phyloP scores from a whole-genome alignment of 2,329 filamentous ascomycete species.

The Cercospora nicotianae region DNA sequence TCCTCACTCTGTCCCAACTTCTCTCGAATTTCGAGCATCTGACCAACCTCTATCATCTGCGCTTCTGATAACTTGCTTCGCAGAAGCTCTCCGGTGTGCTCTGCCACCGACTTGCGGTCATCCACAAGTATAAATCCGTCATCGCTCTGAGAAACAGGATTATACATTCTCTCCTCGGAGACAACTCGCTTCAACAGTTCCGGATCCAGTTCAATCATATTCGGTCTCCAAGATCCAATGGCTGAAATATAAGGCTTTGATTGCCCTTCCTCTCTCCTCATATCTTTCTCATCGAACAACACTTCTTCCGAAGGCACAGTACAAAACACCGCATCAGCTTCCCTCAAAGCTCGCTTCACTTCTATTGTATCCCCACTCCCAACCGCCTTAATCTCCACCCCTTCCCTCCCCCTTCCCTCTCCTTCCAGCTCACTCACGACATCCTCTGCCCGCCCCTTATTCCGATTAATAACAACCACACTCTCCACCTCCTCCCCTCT shows the following conservation, averaged over 20 bases:
- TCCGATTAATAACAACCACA: slow-evolving; percentile 35
- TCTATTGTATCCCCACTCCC: slow-evolving; percentile 23
- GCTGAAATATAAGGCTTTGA: slow-evolving; percentile 33
- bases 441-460: slow-evolving; percentile 9
- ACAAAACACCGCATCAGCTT: slow-evolving; percentile 51
- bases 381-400: neutral
- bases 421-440: slow-evolving; percentile 11
- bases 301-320: slow-evolving; percentile 50
- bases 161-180: slow-evolving; percentile 2
- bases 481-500: slow-evolving; percentile 38
- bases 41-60: slow-evolving; percentile 47
- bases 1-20: slow-evolving; percentile 12
- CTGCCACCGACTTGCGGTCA: slow-evolving; percentile 44
- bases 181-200: slow-evolving; percentile 39
- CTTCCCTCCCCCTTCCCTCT: slow-evolving; percentile 8
- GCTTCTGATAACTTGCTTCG: slow-evolving; percentile 41
- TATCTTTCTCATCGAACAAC: slow-evolving; percentile 41
- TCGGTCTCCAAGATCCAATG: slow-evolving; percentile 35
- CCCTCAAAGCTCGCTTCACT: slow-evolving; percentile 31
- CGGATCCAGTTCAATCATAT: slow-evolving; percentile 54
- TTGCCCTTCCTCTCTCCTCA: slow-evolving; percentile 4
- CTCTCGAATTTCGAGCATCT: slow-evolving; percentile 34
- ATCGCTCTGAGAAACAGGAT: neutral
- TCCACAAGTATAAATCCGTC: slow-evolving; percentile 32
- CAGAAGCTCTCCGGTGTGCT: slow-evolving; percentile 51